Evolutionary conservation across 139 green algal genomes (phyloP).

Genomic region (Pleodorina starrii): DNA sequence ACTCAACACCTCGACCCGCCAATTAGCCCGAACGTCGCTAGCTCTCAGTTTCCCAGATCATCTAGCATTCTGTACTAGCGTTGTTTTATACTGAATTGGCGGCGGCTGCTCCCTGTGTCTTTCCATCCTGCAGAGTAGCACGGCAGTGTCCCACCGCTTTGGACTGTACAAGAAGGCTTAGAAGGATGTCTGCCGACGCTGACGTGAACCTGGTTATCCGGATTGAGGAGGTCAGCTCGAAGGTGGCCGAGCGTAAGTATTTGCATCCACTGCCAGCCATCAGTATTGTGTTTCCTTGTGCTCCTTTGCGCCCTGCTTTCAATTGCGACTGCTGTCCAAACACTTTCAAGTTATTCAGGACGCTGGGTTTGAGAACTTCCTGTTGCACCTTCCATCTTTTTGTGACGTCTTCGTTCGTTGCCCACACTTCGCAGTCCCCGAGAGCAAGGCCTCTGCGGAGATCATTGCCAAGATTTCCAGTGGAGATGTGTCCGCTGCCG

Average conservation of each 20-base stretch:
- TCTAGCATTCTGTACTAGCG: not conserved
- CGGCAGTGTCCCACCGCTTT: not conserved
- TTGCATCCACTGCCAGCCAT: too few relatives aligned
- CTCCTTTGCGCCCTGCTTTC: too few relatives aligned
- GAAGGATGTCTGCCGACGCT: slow-evolving; percentile 46
- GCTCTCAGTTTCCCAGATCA: not conserved
- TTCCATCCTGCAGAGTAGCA: slow-evolving; percentile 32
- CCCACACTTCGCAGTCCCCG: slow-evolving; percentile 44
- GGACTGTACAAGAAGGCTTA: not conserved
- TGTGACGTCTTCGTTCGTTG: not conserved
- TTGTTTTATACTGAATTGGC: not conserved
- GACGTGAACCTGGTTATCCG: slow-evolving; percentile 45
- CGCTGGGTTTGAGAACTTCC: too few relatives aligned
- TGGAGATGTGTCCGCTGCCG: slow-evolving; percentile 27
- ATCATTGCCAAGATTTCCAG: slow-evolving; percentile 42
- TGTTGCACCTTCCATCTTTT: not conserved
- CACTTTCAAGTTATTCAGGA: too few relatives aligned
- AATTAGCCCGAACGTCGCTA: not conserved
- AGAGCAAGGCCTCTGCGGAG: slow-evolving; percentile 49
- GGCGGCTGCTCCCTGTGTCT: not conserved
- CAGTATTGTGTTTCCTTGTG: too few relatives aligned
- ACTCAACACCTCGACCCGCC: not conserved
- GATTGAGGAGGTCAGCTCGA: slow-evolving; percentile 48
- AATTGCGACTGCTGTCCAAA: too few relatives aligned
- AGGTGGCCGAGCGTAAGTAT: slow-evolving; percentile 47